Conservation (phyloP, 2,329 filamentous ascomycete species). For the Verticillium albo-atrum region DNA sequence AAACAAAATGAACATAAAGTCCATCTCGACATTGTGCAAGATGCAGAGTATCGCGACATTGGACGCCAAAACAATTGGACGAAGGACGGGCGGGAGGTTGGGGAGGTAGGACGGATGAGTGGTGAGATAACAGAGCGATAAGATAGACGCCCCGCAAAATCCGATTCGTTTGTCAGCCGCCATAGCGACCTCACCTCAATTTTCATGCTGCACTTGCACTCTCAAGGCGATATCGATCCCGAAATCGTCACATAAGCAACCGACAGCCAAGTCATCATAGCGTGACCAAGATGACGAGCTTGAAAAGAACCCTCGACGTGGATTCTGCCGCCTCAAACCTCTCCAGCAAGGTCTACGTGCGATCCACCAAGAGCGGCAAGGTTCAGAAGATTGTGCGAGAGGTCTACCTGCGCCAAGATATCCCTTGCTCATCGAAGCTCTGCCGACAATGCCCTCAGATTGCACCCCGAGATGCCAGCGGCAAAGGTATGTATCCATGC, state of each 20-base stretch:
- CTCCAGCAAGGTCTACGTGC: constrained; percentile 92
- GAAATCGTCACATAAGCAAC: not conserved
- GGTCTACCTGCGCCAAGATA: constrained; percentile 92
- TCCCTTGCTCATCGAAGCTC: constrained; percentile 90
- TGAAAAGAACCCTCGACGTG: constrained; percentile 52
- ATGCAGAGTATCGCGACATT: not conserved
- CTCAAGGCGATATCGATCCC: not conserved
- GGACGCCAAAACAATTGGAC: too few relatives aligned
- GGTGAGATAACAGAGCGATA: not conserved
- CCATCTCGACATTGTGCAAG: not conserved
- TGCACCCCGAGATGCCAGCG: not conserved
- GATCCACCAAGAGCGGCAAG: constrained; percentile 92
- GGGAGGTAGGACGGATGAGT: not conserved
- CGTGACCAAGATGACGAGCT: constrained; percentile 53
- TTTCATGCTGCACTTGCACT: not conserved
- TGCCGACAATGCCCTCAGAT: constrained; percentile 71
- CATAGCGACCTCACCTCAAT: not conserved
- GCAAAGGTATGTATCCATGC: not conserved
- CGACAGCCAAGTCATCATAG: not conserved
- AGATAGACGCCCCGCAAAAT: not conserved
- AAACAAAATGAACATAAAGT: too few relatives aligned
- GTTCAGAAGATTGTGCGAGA: constrained; percentile 98
- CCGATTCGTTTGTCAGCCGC: not conserved
- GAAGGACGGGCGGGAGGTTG: too few relatives aligned
- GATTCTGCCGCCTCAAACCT: constrained; percentile 65